A percentile compares a stretch with the other conserved stretches of the same genome.
phyloP scores from a whole-genome alignment of 208 protist species.

The Trichomonas tenax region DNA sequence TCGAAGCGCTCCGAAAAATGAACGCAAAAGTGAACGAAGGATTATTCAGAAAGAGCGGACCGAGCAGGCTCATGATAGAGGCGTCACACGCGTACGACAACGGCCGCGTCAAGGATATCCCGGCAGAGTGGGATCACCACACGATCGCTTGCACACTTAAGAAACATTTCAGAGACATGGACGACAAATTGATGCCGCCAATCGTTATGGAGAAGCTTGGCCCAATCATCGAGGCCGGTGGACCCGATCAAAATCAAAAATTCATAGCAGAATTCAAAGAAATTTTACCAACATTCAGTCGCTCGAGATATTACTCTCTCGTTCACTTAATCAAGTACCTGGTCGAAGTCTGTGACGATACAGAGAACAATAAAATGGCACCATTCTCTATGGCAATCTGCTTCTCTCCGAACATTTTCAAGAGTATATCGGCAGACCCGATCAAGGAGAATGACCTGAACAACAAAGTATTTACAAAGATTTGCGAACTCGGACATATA shows the following conservation, averaged over 20 bases:
- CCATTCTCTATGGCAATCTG: background rate
- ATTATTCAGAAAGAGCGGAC: background rate
- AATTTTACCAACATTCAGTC: background rate
- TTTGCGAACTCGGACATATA: background rate
- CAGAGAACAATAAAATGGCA: background rate
- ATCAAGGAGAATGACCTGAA: background rate
- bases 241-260: background rate
- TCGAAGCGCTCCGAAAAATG: background rate
- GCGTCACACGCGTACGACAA: background rate
- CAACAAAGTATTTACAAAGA: background rate
- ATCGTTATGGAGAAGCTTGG: background rate
- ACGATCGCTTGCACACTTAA: background rate
- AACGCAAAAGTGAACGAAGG: background rate
- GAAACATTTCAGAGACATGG: background rate
- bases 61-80: background rate
- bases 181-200: background rate
- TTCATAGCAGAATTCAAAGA: too few species aligned
- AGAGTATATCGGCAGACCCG: background rate
- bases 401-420: background rate
- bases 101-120: background rate
- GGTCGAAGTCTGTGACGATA: background rate
- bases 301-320: background rate
- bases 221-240: background rate
- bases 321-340: background rate
- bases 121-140: background rate